phyloP scores from a whole-genome alignment of 2,329 filamentous ascomycete species.

The Pseudocercospora musae region DNA sequence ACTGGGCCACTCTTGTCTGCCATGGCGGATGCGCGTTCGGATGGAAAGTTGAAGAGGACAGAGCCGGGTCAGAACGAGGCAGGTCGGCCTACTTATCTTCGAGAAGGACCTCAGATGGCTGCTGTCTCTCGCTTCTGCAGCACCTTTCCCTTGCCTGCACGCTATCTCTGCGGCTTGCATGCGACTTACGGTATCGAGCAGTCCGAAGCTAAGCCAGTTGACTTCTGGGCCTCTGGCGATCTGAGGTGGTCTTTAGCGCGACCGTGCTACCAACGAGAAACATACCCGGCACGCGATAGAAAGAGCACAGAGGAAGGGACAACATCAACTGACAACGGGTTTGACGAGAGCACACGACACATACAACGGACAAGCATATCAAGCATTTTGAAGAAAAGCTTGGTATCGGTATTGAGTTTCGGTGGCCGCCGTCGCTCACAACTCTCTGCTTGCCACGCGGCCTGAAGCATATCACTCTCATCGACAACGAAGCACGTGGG shows the following conservation, averaged over 20 bases:
- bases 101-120: too few relatives aligned
- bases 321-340: too few relatives aligned
- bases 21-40: slow-evolving; percentile 4
- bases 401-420: neutral
- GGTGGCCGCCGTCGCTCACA: neutral
- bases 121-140: neutral
- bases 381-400: neutral
- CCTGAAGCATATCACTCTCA: neutral
- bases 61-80: neutral
- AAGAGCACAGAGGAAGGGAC: too few relatives aligned
- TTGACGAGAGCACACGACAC: neutral
- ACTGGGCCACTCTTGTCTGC: slow-evolving; percentile 7
- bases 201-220: neutral
- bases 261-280: neutral
- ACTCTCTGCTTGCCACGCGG: neutral
- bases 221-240: neutral
- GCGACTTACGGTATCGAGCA: neutral
- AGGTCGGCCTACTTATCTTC: neutral
- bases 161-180: neutral
- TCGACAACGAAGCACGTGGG: neutral
- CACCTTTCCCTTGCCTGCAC: neutral
- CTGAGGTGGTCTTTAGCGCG: neutral
- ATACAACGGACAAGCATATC: neutral
- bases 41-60: neutral
- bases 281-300: neutral